Percentiles rank a stretch among this genome's conserved stretches.
Conservation (phyloP, 768 basidiomycete species). For the Boletales sp. region DNA sequence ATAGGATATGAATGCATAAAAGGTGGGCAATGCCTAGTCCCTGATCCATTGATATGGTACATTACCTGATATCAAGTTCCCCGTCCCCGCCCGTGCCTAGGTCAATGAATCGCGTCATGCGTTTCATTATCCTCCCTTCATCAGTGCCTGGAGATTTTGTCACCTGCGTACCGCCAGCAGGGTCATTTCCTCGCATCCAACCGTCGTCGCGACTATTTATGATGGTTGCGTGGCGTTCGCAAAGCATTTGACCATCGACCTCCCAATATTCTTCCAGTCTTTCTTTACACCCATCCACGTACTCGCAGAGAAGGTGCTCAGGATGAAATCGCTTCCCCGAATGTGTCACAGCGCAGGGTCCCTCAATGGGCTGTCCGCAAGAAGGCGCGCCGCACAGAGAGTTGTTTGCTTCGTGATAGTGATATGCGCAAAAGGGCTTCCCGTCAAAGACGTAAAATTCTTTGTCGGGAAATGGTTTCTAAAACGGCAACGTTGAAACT, state of each 20-base stretch:
- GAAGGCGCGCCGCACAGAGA: constrained; percentile 76
- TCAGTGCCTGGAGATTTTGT: constrained; percentile 22
- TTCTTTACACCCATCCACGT: constrained; percentile 50
- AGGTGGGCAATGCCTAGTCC: constrained; percentile 10
- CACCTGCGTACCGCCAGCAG: constrained; percentile 4
- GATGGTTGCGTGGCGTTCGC: constrained; percentile 68
- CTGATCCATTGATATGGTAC: constrained; percentile 13
- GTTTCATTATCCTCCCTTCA: constrained; percentile 60
- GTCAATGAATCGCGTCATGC: constrained; percentile 81
- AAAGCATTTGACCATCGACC: constrained; percentile 79
- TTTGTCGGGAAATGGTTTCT: constrained; percentile 90
- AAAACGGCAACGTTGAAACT: constrained; percentile 8
- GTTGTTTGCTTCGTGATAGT: constrained; percentile 90
- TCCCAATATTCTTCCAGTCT: constrained; percentile 85
- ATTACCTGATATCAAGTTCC: constrained; percentile 32
- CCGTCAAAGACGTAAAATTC: constrained; percentile 90
- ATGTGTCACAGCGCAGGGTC: constrained; percentile 86
- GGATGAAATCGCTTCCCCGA: constrained; percentile 81
- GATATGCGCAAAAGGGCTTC: constrained; percentile 86
- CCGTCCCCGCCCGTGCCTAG: constrained; percentile 36
- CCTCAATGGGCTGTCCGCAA: constrained; percentile 90
- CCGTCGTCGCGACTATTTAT: constrained; percentile 23
- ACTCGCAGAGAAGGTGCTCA: constrained; percentile 84
- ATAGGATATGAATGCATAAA: constrained; percentile 16
- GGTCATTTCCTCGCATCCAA: constrained; percentile 18